These are phyloP conservation scores for Talaromyces borbonicus DNA, from an alignment of 495 filamentous ascomycete species.

Conservation along the genomic window DNA sequence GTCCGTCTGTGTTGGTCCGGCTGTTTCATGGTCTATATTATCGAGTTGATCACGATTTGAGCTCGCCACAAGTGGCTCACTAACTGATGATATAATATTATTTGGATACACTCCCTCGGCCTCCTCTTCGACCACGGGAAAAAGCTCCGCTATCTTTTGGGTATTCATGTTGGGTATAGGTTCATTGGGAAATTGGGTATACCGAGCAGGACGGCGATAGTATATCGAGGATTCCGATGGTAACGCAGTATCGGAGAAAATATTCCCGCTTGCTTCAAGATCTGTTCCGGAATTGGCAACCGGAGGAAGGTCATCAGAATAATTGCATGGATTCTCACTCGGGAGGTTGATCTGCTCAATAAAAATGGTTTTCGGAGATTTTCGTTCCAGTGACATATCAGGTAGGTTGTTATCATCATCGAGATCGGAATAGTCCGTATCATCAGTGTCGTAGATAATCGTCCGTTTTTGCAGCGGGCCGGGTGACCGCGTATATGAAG, in stretches of 20 bases:
- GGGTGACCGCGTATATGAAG: no score
- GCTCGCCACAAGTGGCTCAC: no score
- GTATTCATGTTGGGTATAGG: slow-evolving; percentile 34
- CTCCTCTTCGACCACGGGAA: slow-evolving; percentile 14
- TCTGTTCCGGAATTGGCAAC: slow-evolving; percentile 13
- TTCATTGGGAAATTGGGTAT: slow-evolving; percentile 35
- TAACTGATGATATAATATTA: no score
- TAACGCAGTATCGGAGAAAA: slow-evolving; percentile 18
- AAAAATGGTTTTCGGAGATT: not conserved
- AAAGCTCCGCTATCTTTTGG: slow-evolving; percentile 34
- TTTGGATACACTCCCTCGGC: no score
- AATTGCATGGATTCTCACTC: slow-evolving; percentile 10
- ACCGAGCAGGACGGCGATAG: slow-evolving; percentile 28
- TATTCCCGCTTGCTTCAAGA: slow-evolving; percentile 8
- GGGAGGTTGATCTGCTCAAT: not conserved
- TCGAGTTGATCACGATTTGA: not conserved
- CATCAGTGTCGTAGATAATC: slow-evolving; percentile 38
- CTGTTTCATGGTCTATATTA: slow-evolving; percentile 12
- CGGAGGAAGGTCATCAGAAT: slow-evolving; percentile 30
- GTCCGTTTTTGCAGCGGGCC: slow-evolving; percentile 20
- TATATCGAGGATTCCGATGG: slow-evolving; percentile 32
- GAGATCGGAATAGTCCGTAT: slow-evolving; percentile 26
- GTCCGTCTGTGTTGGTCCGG: slow-evolving; percentile 17
- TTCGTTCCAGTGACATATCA: not conserved
- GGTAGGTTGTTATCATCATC: slow-evolving; percentile 13